Percentiles rank a stretch among this genome's conserved stretches.
These are phyloP conservation scores for Dothideomycetes sp. DNA, from an alignment of 2,329 filamentous ascomycete species.

Conservation along the genomic window DNA sequence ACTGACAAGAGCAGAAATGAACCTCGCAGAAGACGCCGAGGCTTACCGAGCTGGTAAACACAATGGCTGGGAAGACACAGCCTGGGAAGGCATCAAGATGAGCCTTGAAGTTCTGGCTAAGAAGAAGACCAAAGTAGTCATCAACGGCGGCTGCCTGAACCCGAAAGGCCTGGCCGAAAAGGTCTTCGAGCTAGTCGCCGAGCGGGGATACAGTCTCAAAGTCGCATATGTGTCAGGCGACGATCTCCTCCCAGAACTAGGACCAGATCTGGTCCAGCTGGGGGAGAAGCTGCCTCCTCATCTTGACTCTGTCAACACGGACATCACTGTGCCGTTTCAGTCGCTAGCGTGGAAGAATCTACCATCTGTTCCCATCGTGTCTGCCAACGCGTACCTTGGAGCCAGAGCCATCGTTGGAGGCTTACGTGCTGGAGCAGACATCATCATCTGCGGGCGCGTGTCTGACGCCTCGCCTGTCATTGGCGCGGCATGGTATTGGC, in stretches of 20 bases:
- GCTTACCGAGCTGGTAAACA: slow-evolving; percentile 11
- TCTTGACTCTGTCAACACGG: not conserved
- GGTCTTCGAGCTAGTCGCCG: slow-evolving; percentile 24
- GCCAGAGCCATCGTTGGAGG: slow-evolving; percentile 32
- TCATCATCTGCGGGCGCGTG: slow-evolving; percentile 34
- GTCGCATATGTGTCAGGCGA: slow-evolving; percentile 40
- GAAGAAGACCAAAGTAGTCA: slow-evolving; percentile 42
- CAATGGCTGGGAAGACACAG: slow-evolving; percentile 22
- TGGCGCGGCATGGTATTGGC: slow-evolving; percentile 34
- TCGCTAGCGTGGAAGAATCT: too few relatives aligned
- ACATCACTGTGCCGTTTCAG: slow-evolving; percentile 4
- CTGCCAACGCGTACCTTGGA: slow-evolving; percentile 31
- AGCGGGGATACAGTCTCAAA: slow-evolving; percentile 29
- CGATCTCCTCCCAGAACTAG: slow-evolving; percentile 22
- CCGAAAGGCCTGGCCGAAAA: slow-evolving; percentile 41
- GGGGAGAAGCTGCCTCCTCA: too few relatives aligned
- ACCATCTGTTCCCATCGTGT: slow-evolving; percentile 9
- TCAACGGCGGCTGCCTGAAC: slow-evolving; percentile 47
- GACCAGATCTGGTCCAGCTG: not conserved
- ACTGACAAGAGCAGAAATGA: slow-evolving; percentile 6
- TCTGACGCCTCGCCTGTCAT: slow-evolving; percentile 34
- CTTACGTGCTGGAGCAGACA: slow-evolving; percentile 30
- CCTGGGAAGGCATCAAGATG: slow-evolving; percentile 36
- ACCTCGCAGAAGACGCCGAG: slow-evolving; percentile 4
- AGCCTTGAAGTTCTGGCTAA: slow-evolving; percentile 35